Evolutionary conservation across 352 stramenopile genomes (phyloP), one percentile per base, ranked within the genome.

Genomic region (Globisporangium irregulare): DNA sequence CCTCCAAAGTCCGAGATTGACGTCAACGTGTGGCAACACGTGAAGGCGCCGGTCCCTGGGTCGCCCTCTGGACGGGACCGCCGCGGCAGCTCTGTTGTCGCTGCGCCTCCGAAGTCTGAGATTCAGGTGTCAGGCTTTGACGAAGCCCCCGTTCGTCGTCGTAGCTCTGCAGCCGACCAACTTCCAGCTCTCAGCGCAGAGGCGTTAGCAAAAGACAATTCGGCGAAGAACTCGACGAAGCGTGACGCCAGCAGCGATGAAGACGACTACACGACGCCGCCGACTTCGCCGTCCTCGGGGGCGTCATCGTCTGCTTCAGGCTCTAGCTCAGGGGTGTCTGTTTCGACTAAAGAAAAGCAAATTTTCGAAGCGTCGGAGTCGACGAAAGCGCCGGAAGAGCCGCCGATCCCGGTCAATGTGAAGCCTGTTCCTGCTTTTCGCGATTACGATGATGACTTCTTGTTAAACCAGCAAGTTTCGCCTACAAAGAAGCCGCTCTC

Each of bases 111-210:
- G 1, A 79, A 77, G 58, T 87, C 79, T 53, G 75, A 79, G 51
- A 87, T 87, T 48, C 70, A 87, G 48, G 66, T 79, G 24, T 77
- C 75, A 1, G 78, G 78, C 2, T 84, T 85, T 29, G 69, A 82
- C n/a, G 62, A 78, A 9, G 53, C 76, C 2, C 51, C 76, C 4
- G 64, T 73, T 7, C 70, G 70, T 56, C 75, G 75, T 29, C 68
- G 73, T 4, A 72, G 59, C 48, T 71, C 69, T 1, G 59, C 65
- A 18, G 53, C 55, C 2, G 76, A 65, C 3, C 63, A 78, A 15
- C 59, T 59, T 27, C 24, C 25, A 24, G 15, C 34, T 59, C 36
- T 29, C 29, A 67, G 29, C 22, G 25, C 6, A 15, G 29, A 59
- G 12, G 6, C 22, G 27, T 59, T 34, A 1, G 8, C 34, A 14